Base-by-base conservation (phyloP, 2,329 filamentous ascomycete species). In the Coniochaeta pulveracea region DNA sequence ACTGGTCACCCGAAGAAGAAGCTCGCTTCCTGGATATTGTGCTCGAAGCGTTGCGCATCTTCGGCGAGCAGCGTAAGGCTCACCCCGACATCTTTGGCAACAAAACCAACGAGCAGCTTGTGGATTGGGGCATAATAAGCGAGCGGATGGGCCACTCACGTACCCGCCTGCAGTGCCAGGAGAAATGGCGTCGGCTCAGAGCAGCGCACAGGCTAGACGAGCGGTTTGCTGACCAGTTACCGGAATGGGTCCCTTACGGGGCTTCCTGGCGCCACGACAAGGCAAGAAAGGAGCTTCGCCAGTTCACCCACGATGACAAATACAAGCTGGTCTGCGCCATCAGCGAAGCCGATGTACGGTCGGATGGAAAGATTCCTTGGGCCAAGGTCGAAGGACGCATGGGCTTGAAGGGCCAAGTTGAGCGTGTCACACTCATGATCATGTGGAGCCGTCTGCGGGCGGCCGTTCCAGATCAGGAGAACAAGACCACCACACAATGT, bases 81-180 rank as follows among this genome's bases (percentile, higher is more conserved):
- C 47, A 58, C 4, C 46, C 47, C 4, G 49, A 54, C 2, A 50
- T 7, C 40, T 56, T 3, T 45, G 56, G 12, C 3, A 49, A 53
- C n/a, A 55, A 57, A 11, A 49, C 60, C 2, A 62, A 71, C 26
- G 66, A 72, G 39, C 56, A 63, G 12, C 52, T 74, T 19, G 63
- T 85, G 39, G 72, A 80, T 44, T 86, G 80, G 80, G 60, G 68
- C 32, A 51, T 61, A 7, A 71, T 86, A 16, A 78, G 75, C 43
- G 57, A 71, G 38, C 63, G 64, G 34, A 76, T 86, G 70, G 63
- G 58, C 10, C 60, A 63, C 30, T 73, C 62, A 7, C 65, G 82
- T 27, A 80, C 69, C 39, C 68, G 76, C 3, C 63, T 82, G 16
- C 79, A 84, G 49, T 85, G 80, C 47, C 62, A 67, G 17, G 63